Base-by-base conservation (phyloP, 1,284 basidiomycete species). In the Cryptococcus floricola region DNA sequence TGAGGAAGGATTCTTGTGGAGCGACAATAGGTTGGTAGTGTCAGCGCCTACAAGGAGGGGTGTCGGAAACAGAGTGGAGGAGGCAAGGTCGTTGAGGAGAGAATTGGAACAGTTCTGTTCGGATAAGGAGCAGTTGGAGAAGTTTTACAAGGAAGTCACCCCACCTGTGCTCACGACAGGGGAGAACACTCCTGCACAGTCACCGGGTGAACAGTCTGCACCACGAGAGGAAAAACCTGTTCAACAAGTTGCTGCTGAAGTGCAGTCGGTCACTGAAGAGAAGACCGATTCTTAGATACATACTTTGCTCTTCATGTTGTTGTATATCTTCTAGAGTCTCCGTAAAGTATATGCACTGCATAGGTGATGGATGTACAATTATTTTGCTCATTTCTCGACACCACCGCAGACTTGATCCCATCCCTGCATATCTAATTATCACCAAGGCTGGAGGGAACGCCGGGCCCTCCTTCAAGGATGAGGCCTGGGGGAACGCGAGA, bases 1-100 rank as follows among this genome's bases (percentile, higher is more conserved):
- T 1, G 73, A 80, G 13, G 80, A 85, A 53, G 91, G 91, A 0
- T 93, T 92, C 76, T 77, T 91, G 55, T 94, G 91, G 80, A 79
- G 91, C 60, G 91, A 88, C 57, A 96, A 96, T 72, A 80, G 91
- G 38, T 80, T 94, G 53, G 73, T 76, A 53, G 71, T 77, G 50
- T 68, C 69, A 4, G 71, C 73, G 3, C 71, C 73, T 0, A 67
- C 63, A 34, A 38, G 64, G 28, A 41, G 54, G 41, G 60, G 60
- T 48, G 34, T 56, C 53, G 48, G 50, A 60, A 42, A 61, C 18
- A 68, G 67, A 54, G 63, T 65, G 54, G 71, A 77, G 28, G 72
- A 76, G 53, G 75, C 73, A 1, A 63, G 61, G 9, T 48, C 57
- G 42, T 54, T 77, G 31, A 81, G 87, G 50, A 63, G 80, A 41